Evolutionary conservation across 257 asterid genomes (phyloP).

Genomic region (Solanum sparsipilum): DNA sequence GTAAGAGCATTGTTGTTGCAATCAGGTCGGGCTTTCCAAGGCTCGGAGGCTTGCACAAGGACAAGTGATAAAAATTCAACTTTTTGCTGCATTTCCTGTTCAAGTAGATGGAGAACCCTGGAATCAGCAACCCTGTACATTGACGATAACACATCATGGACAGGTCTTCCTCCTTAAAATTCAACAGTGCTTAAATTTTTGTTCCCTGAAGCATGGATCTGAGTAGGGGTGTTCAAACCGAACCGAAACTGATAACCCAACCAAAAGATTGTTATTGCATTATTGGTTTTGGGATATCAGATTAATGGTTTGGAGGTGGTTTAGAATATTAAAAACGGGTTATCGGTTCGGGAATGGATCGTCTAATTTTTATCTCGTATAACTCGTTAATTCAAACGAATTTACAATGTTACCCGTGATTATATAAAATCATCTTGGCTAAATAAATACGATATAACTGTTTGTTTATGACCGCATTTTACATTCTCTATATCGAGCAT

Average conservation of each 20-base stretch:
- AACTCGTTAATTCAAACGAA: neutral
- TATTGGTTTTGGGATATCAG: neutral
- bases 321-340: neutral
- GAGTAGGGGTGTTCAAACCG: neutral
- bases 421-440: neutral
- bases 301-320: neutral
- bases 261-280: neutral
- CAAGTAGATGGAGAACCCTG: constrained; percentile 99
- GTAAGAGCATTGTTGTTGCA: neutral
- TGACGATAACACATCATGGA: constrained; percentile 79
- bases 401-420: neutral
- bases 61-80: constrained; percentile 80
- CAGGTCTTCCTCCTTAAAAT: constrained; percentile 41
- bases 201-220: neutral
- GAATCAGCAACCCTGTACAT: constrained; percentile 83
- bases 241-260: neutral
- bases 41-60: constrained; percentile 98
- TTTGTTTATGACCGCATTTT: neutral
- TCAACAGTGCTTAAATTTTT: neutral
- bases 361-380: neutral
- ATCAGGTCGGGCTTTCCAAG: constrained; percentile 88
- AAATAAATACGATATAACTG: neutral
- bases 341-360: neutral
- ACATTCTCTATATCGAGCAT: neutral
- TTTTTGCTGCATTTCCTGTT: constrained; percentile 78